Percentiles rank a stretch among this genome's conserved stretches.
Conservation (phyloP, 352 stramenopile genomes). For the Pythium grandisporangium region DNA sequence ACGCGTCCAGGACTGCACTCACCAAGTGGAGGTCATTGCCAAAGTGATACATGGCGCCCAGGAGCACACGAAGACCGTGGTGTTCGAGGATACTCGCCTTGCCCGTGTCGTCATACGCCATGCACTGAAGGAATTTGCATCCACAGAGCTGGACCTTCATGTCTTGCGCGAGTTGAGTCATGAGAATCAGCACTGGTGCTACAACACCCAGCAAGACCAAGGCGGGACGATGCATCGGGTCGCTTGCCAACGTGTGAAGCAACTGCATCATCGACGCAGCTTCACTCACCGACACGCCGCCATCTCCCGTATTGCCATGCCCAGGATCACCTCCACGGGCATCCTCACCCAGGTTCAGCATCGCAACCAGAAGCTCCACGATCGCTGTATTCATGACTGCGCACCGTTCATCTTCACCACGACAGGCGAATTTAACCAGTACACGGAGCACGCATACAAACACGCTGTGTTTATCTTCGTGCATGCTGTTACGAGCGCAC, state of each 20-base stretch:
- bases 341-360: conserved; percentile 6
- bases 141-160: conserved; percentile 30
- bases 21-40: conserved; percentile 25
- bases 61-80: conserved; percentile 19
- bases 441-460: conserved; percentile 31
- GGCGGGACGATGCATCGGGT: conserved; percentile 21
- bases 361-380: conserved; percentile 22
- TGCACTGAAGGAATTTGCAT: conserved; percentile 62
- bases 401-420: conserved; percentile 37
- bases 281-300: conserved; percentile 4
- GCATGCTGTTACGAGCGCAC: neutral
- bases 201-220: conserved; percentile 23
- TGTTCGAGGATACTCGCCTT: conserved; percentile 31
- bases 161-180: conserved; percentile 19
- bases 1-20: conserved; percentile 35
- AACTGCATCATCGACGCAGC: conserved; percentile 27
- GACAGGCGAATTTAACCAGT: conserved; percentile 26
- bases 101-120: conserved; percentile 46
- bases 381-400: conserved; percentile 28
- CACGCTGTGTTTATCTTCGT: conserved; percentile 16
- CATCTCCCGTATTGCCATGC: too few relatives aligned
- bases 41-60: conserved; percentile 25
- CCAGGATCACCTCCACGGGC: too few relatives aligned
- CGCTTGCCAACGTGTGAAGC: conserved; percentile 34
- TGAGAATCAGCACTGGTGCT: conserved; percentile 17